phyloP scores from a whole-genome alignment of 1,284 basidiomycete genomes.

The Rhodotorula sp. region DNA sequence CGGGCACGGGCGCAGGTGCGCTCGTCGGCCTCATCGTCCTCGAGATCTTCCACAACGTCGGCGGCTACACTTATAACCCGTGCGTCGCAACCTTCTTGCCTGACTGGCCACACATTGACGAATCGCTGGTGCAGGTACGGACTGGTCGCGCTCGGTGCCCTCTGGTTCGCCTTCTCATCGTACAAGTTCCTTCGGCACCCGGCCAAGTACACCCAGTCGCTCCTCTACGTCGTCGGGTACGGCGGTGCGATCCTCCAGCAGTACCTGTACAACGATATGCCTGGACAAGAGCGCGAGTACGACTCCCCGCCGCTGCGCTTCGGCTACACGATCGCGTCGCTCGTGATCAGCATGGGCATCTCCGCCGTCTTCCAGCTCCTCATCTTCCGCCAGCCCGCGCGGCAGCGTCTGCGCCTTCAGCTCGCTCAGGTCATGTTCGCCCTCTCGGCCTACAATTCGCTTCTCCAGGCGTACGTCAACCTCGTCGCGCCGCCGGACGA shows the following conservation, averaged over 20 bases:
- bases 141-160: slow-evolving; percentile 14
- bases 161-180: slow-evolving; percentile 32
- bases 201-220: slow-evolving; percentile 27
- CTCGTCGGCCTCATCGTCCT: slow-evolving; percentile 42
- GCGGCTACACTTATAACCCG: slow-evolving; percentile 53
- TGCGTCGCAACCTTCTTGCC: slow-evolving; percentile 1
- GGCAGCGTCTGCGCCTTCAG: slow-evolving; percentile 30
- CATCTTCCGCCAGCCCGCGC: slow-evolving; percentile 35
- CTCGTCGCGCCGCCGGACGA: slow-evolving; percentile 37
- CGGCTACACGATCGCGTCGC: slow-evolving; percentile 26
- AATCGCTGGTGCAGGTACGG: slow-evolving; percentile 8
- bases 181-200: slow-evolving; percentile 30
- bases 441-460: slow-evolving; percentile 36
- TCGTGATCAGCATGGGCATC: slow-evolving; percentile 36
- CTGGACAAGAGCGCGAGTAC: slow-evolving; percentile 7
- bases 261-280: slow-evolving; percentile 31
- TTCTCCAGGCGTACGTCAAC: slow-evolving; percentile 36
- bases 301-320: slow-evolving; percentile 31
- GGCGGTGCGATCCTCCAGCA: slow-evolving; percentile 31
- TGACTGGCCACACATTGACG: background rate
- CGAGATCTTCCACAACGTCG: slow-evolving; percentile 49
- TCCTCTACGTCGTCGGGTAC: slow-evolving; percentile 25
- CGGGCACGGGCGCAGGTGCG: slow-evolving; percentile 34
- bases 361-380: slow-evolving; percentile 36
- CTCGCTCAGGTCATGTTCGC: slow-evolving; percentile 34